These are phyloP conservation scores for Boletus vinaceobasis DNA, from an alignment of 768 basidiomycete genomes.

Conservation along the genomic window DNA sequence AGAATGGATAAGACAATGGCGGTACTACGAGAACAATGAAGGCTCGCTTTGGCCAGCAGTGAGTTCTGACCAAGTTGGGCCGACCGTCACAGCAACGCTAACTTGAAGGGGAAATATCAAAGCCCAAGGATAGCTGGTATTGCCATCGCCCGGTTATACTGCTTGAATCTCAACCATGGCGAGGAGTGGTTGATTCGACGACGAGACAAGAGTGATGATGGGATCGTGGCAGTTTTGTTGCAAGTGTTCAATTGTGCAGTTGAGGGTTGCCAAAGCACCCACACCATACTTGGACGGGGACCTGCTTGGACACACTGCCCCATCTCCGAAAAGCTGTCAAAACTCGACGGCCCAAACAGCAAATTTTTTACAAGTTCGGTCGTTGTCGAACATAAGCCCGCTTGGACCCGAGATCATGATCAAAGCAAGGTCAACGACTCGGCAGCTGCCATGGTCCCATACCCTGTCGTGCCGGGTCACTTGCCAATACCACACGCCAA, in stretches of 20 bases:
- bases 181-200: background rate
- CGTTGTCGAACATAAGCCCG: background rate
- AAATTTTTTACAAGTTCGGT: background rate
- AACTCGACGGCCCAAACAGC: background rate
- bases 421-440: conserved; percentile 18
- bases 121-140: background rate
- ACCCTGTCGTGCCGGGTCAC: background rate
- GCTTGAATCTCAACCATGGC: background rate
- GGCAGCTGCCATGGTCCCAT: conserved; percentile 8
- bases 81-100: background rate
- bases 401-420: conserved; percentile 5
- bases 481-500: background rate
- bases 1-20: background rate
- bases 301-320: conserved; percentile 1
- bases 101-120: too few relatives aligned
- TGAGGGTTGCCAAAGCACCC: background rate
- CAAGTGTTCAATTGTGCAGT: background rate
- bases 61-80: background rate
- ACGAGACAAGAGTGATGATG: background rate
- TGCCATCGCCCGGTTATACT: background rate
- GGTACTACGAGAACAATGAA: background rate
- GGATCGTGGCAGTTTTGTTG: background rate
- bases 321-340: conserved; percentile 4
- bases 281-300: background rate
- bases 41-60: background rate